These are phyloP conservation scores for Penicillium sp. DNA, from an alignment of 2,329 filamentous ascomycete species.

Conservation along the genomic window DNA sequence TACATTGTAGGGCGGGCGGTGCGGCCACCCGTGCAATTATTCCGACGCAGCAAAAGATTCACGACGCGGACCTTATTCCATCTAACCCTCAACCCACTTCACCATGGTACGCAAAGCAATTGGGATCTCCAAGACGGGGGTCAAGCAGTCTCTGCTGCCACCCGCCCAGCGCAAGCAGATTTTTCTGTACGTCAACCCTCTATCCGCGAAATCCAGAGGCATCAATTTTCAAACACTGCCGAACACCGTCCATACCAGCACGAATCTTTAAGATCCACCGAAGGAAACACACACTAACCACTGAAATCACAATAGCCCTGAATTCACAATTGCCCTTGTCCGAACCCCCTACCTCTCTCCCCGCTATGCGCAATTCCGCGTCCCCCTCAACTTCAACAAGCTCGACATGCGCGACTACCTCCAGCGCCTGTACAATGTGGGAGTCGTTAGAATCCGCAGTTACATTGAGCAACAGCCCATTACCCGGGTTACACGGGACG, in stretches of 20 bases:
- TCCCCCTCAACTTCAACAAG: constrained; percentile 91
- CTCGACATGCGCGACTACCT: constrained; percentile 96
- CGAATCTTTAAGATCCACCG: background rate
- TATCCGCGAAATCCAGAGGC: background rate
- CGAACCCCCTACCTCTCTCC: constrained; percentile 71
- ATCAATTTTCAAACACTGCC: constrained; percentile 13
- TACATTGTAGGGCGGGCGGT: constrained; percentile 28
- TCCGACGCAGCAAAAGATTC: constrained; percentile 29
- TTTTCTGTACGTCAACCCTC: constrained; percentile 55
- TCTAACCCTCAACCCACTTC: constrained; percentile 7
- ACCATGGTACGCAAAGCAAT: constrained; percentile 33
- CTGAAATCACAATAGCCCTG: constrained; percentile 59
- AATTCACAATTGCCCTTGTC: constrained; percentile 77
- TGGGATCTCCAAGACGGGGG: constrained; percentile 28
- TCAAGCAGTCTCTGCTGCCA: constrained; percentile 18
- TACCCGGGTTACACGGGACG: constrained; percentile 42
- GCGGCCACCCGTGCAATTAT: constrained; percentile 39
- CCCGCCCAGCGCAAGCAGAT: constrained; percentile 44
- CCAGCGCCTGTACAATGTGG: constrained; percentile 78
- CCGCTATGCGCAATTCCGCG: constrained; percentile 83
- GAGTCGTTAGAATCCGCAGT: constrained; percentile 71
- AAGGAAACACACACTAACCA: background rate
- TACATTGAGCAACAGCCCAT: constrained; percentile 72
- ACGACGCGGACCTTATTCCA: constrained; percentile 13
- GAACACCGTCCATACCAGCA: background rate